Evolutionary conservation across 1,284 basidiomycete genomes (phyloP), one percentile per base, ranked within the genome.

Genomic region (Prillingera fragicola): DNA sequence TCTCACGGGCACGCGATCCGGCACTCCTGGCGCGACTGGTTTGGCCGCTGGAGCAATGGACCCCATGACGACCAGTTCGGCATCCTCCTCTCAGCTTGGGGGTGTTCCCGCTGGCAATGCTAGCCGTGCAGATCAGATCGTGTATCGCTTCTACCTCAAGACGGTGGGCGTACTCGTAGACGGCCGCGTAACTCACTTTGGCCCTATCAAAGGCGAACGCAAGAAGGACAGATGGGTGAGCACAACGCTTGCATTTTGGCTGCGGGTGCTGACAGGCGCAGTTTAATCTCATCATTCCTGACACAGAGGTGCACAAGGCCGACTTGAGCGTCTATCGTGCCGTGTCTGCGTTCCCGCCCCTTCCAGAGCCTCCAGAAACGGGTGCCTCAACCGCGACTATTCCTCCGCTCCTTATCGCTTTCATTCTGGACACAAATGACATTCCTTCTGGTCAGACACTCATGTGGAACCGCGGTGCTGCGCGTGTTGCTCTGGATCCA

Each of bases 141-240:
- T 70, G 4, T 58, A 70, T 52, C 55, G 67, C 13, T 65, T 65
- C 38, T 70, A 71, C 46, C 54, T 71, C 47, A 71, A 71, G 58
- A 70, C 67, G 0, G 63, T 71, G 12, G 60, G 50, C 13, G 59
- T 71, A 13, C 54, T 71, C 12, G 63, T 64, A 9, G 68, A 71
- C 25, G 65, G 57, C 1, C 49, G 68, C 14, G 50, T 70, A 45
- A 67, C 64, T 8, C 68, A 70, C 49, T 57, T 60, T 46, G 59
- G 53, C 14, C 41, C 40, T 13, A 39, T 32, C 29, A 37, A 22
- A 3, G 50, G 46, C 10, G 62, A 69, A 35, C 47, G 43, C 45
- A 66, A 63, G 59, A 55, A 64, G 48, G 69, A 71, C 44, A 63
- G 65, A 53, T 71, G 70, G 69, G 69, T 71, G 38, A 51, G 65